Evolutionary conservation across 1,284 basidiomycete species (phyloP).

Genomic region (Boletus chippewaensis): DNA sequence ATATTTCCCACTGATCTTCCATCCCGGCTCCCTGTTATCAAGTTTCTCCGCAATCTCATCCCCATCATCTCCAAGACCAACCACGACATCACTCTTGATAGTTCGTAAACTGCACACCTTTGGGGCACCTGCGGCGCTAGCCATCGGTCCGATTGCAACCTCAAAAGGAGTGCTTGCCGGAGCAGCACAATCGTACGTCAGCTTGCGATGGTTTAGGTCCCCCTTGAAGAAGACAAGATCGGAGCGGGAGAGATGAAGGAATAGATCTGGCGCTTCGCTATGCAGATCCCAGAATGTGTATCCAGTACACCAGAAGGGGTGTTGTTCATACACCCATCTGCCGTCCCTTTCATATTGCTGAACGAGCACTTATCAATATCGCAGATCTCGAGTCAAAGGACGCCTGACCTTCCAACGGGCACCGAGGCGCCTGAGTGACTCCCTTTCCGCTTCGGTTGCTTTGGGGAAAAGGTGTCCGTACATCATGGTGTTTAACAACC

Average conservation of each 20-base stretch:
- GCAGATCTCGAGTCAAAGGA: not conserved
- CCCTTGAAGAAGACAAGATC: constrained; percentile 97
- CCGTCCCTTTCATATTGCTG: constrained; percentile 90
- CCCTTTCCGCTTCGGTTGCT: constrained; percentile 72
- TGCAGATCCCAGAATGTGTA: constrained; percentile 93
- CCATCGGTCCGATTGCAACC: constrained; percentile 90
- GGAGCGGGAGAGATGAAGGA: constrained; percentile 85
- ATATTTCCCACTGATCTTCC: constrained; percentile 97
- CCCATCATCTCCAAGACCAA: constrained; percentile 63
- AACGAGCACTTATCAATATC: constrained; percentile 10
- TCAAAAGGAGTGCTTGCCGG: constrained; percentile 89
- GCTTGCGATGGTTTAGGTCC: constrained; percentile 87
- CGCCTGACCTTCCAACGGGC: constrained; percentile 78
- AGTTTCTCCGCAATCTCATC: constrained; percentile 73
- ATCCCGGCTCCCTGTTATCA: constrained; percentile 85
- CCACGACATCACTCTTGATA: constrained; percentile 82
- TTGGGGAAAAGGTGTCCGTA: constrained; percentile 86
- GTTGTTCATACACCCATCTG: constrained; percentile 94
- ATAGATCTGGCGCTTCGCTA: constrained; percentile 87
- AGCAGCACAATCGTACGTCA: constrained; percentile 91
- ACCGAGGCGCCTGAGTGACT: constrained; percentile 78
- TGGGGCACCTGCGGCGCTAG: constrained; percentile 83
- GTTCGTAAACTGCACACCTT: constrained; percentile 81
- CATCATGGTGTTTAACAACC: constrained; percentile 83
- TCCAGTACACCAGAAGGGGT: constrained; percentile 96